Evolutionary conservation across 345 rosid species (phyloP).

Genomic region (Gossypium mustelinum): DNA sequence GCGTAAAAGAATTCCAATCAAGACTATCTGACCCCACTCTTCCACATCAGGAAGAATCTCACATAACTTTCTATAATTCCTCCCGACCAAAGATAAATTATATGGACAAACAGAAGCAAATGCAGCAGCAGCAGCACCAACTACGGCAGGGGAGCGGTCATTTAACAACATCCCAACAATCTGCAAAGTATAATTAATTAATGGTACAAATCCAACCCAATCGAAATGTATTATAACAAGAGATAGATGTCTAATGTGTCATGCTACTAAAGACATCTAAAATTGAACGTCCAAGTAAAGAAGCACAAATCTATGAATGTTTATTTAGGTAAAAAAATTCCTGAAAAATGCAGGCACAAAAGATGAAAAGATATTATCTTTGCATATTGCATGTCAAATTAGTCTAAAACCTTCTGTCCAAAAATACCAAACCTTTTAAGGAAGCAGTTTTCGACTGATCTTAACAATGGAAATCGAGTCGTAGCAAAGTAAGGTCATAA

Average conservation of each 20-base stretch:
- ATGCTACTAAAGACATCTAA: background rate
- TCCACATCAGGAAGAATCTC: conserved; percentile 95
- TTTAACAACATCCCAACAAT: conserved; percentile 69
- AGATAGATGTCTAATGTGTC: background rate
- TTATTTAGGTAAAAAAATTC: background rate
- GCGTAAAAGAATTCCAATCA: conserved; percentile 72
- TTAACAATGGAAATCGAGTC: background rate
- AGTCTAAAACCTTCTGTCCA: background rate
- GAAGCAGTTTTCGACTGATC: background rate
- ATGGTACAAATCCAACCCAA: conserved; percentile 2
- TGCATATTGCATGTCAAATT: background rate
- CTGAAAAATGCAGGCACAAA: background rate
- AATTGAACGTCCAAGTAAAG: background rate
- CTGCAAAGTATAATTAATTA: conserved; percentile 43
- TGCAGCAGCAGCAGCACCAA: conserved; percentile 96
- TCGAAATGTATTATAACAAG: conserved; percentile 1
- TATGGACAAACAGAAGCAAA: conserved; percentile 82
- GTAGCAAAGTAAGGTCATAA: background rate
- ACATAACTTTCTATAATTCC: conserved; percentile 69
- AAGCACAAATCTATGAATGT: background rate
- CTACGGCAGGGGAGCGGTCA: conserved; percentile 87
- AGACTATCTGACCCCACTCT: conserved; percentile 96
- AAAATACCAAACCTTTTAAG: background rate
- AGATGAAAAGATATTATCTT: background rate
- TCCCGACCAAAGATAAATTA: conserved; percentile 63